Percentiles rank a stretch among this genome's conserved stretches.
phyloP scores from a whole-genome alignment of 73 alveolate genomes.

The Paramecium caudatum region DNA sequence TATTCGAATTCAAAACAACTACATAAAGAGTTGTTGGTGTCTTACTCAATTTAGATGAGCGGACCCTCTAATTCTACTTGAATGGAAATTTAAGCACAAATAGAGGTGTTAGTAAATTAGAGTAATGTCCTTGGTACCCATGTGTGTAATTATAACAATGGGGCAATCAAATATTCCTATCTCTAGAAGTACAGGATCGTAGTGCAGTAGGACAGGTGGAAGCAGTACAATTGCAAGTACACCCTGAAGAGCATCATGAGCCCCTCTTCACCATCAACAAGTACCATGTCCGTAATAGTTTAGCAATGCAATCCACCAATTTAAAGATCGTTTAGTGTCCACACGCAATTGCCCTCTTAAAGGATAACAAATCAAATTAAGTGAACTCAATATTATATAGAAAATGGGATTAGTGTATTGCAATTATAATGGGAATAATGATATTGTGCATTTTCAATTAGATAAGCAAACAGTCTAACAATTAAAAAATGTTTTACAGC shows the following conservation, averaged over 20 bases:
- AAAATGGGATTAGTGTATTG: background rate
- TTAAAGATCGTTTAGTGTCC: conserved; percentile 3
- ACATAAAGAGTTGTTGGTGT: conserved; percentile 85
- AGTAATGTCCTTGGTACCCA: conserved; percentile 75
- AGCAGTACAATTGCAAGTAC: background rate
- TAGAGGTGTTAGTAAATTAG: conserved; percentile 71
- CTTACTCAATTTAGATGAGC: conserved; percentile 78
- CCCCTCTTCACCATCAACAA: background rate
- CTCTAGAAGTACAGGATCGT: background rate
- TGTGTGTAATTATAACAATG: conserved; percentile 71
- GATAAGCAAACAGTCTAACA: background rate
- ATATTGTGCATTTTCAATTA: background rate
- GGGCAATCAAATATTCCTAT: conserved; percentile 64
- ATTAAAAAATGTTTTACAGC: background rate
- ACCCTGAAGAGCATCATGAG: background rate
- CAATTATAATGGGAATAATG: background rate
- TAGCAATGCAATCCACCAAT: conserved; percentile 23
- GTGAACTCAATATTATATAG: background rate
- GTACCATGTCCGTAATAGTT: background rate
- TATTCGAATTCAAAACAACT: conserved; percentile 82
- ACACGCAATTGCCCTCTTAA: conserved; percentile 11
- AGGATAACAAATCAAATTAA: background rate
- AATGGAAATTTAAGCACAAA: conserved; percentile 76
- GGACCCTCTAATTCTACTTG: conserved; percentile 80
- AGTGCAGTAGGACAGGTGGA: conserved; percentile 8